Conservation (phyloP, 805 yeast species). For the Candida taoyuanica region DNA sequence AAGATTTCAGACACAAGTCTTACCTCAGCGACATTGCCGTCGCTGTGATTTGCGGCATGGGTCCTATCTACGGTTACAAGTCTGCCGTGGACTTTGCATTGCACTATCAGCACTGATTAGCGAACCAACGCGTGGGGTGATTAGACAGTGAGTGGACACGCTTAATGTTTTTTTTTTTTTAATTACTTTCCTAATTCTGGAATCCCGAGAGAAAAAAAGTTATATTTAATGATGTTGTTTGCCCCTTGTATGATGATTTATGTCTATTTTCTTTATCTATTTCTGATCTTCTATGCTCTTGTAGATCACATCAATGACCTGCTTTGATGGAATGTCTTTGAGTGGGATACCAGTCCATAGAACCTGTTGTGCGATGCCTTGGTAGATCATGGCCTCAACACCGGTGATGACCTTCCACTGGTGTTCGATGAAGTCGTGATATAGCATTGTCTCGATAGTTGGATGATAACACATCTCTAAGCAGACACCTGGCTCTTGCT, state of each 20-base stretch:
- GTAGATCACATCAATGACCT: slow-evolving; percentile 14
- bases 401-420: slow-evolving; percentile 25
- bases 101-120: slow-evolving; percentile 12
- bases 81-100: slow-evolving; percentile 28
- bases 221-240: too few relatives aligned
- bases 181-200: too few relatives aligned
- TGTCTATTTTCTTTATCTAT: too few relatives aligned
- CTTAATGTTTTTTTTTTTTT: too few relatives aligned
- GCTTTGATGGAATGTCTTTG: slow-evolving; percentile 18
- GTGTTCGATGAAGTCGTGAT: slow-evolving; percentile 12
- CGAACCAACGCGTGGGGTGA: not conserved
- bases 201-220: too few relatives aligned
- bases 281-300: slow-evolving; percentile 13
- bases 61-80: slow-evolving; percentile 28
- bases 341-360: slow-evolving; percentile 24
- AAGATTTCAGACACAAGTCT: slow-evolving; percentile 46
- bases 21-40: slow-evolving; percentile 45
- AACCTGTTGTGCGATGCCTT: slow-evolving; percentile 25
- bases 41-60: slow-evolving; percentile 34
- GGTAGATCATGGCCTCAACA: slow-evolving; percentile 27
- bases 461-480: slow-evolving; percentile 28
- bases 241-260: too few relatives aligned
- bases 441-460: slow-evolving; percentile 18
- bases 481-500: slow-evolving; percentile 19
- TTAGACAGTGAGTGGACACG: not conserved